Base-by-base conservation (phyloP, 371 early-diverging fungal genomes). In the Mortierella polycephala region DNA sequence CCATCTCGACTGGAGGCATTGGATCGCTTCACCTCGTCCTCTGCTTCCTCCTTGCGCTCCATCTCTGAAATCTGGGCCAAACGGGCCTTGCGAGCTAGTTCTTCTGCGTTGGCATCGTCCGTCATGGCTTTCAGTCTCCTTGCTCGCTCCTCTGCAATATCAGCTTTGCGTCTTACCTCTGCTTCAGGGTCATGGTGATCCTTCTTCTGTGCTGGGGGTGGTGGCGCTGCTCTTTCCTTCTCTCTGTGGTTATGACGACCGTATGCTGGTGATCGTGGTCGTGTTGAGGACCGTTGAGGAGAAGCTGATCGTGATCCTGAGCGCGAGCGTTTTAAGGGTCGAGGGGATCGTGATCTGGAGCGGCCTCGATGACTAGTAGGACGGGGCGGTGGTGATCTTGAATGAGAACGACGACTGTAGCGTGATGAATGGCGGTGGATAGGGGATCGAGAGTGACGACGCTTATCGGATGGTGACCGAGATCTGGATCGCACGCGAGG, bases 1-100 rank as follows among this genome's bases (percentile, higher is more conserved):
- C 67, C 65, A n/a, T 63, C 64, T 41, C 30, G 30, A 30, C 62
- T 79, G 4, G 74, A 57, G 0, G 51, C 47, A 5, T 18, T 45
- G 11, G 39, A 21, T 16, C 80, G 53, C 66, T 69, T 79, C 44
- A 67, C 56, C 52, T 79, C 80, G 6, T 79, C 80, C 41, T 73
- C 74, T 5, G 80, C 80, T 12, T 79, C 70, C 45, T 66, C 66
- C 47, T 66, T 67, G 3, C 74, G 69, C n/a, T 79, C 80, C 0
- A 62, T 62, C 21, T 64, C 67, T 11, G 69, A 46, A 21, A 79
- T 69, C 46, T 73, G 74, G 9, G 66, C 67, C 45, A 79, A 49
- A 6, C 74, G 61, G 2, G 20, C 49, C 61, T 72, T 74, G 12
- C 75, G 53, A 2, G 59, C 57, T 55, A 51, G 40, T 8, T 62